phyloP scores from a whole-genome alignment of 371 early-diverging fungal genomes.

The Mucor indicus region DNA sequence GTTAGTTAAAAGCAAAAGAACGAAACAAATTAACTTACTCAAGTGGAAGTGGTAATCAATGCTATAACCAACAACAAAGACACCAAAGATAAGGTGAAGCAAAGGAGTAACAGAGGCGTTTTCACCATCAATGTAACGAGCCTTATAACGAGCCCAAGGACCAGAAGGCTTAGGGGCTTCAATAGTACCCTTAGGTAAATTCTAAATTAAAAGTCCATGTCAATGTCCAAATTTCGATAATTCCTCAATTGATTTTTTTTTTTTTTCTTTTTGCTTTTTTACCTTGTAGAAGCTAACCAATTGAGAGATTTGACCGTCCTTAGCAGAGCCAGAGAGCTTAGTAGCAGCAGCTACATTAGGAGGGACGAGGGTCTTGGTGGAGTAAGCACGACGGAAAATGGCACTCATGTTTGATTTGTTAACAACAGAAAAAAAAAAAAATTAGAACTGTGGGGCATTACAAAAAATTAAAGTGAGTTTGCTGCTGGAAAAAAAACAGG shows the following conservation, averaged over 20 bases:
- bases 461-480: no score
- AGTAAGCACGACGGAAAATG: constrained; percentile 54
- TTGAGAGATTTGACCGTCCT: constrained; percentile 40
- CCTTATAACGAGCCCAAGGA: constrained; percentile 55
- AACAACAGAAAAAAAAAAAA: no score
- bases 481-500: no score
- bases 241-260: neutral
- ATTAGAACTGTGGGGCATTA: no score
- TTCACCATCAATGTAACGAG: constrained; percentile 65
- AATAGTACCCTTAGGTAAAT: constrained; percentile 50
- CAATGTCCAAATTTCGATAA: neutral
- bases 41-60: constrained; percentile 72
- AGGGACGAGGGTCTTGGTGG: constrained; percentile 54
- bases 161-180: constrained; percentile 45
- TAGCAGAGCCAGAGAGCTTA: constrained; percentile 40
- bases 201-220: constrained; percentile 14
- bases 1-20: neutral
- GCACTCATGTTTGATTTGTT: no score
- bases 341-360: constrained; percentile 54
- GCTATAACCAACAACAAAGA: constrained; percentile 56
- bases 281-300: constrained; percentile 57
- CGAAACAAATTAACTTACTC: constrained; percentile 43
- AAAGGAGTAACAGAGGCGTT: constrained; percentile 58
- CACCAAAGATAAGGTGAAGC: constrained; percentile 52
- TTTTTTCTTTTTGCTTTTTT: neutral